phyloP scores from a whole-genome alignment of 1,284 basidiomycete genomes.

The Ganoderma leucocontextum region DNA sequence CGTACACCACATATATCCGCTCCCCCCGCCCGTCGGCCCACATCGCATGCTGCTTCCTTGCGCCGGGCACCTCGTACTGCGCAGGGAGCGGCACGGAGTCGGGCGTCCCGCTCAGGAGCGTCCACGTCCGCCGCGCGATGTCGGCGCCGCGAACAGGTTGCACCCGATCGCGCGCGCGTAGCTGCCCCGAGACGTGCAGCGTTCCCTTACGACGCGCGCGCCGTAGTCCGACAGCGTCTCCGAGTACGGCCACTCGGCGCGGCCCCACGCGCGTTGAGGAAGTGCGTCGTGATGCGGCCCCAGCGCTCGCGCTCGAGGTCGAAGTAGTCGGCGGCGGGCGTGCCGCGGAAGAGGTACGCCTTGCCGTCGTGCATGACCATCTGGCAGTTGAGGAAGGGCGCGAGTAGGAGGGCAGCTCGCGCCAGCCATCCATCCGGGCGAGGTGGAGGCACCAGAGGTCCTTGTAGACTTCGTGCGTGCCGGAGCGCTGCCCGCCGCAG shows the following conservation, averaged over 20 bases:
- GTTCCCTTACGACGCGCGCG: too few species aligned
- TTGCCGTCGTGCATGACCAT: too few species aligned
- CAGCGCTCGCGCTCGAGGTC: too few species aligned
- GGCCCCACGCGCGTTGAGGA: too few species aligned
- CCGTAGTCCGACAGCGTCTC: too few species aligned
- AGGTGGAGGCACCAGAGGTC: conserved; percentile 47
- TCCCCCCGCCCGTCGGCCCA: conserved; percentile 43
- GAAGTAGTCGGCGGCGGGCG: too few species aligned
- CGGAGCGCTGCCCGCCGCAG: conserved; percentile 43
- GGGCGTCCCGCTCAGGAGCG: conserved; percentile 29
- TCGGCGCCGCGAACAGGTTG: conserved; percentile 38
- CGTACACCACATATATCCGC: conserved; percentile 47
- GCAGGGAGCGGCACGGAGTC: conserved; percentile 19
- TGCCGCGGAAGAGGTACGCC: too few species aligned
- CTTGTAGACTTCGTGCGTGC: conserved; percentile 40
- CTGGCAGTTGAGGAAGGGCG: conserved; percentile 33
- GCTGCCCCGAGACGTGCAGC: too few species aligned
- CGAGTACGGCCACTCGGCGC: too few species aligned
- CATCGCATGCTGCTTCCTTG: conserved; percentile 42
- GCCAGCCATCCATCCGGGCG: conserved; percentile 44
- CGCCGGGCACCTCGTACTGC: conserved; percentile 37
- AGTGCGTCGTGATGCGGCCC: too few species aligned
- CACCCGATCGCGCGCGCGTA: conserved; percentile 39
- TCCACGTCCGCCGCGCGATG: conserved; percentile 35
- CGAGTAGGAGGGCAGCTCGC: conserved; percentile 41